These are phyloP conservation scores for Tylopilus balloui DNA, from an alignment of 768 basidiomycete genomes.

Conservation along the genomic window DNA sequence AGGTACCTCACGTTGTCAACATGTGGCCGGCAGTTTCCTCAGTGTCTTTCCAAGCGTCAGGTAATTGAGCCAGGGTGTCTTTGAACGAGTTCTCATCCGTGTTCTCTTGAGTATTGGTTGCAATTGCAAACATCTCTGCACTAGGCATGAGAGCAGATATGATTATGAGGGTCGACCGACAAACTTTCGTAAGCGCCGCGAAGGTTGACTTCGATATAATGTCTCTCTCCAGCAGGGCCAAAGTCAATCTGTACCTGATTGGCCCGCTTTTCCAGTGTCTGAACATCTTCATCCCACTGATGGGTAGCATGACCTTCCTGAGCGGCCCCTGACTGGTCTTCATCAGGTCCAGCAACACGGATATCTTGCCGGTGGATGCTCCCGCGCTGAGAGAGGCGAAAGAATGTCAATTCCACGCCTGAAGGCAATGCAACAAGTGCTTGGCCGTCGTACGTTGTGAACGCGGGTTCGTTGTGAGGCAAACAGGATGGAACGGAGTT, in stretches of 20 bases:
- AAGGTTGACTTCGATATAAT: conserved; percentile 47
- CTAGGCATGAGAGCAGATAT: conserved; percentile 11
- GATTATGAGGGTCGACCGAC: conserved; percentile 10
- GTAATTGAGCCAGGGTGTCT: conserved; percentile 49
- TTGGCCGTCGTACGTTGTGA: conserved; percentile 31
- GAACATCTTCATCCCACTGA: conserved; percentile 40
- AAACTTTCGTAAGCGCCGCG: conserved; percentile 53
- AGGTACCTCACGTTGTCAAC: conserved; percentile 51
- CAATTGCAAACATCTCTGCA: conserved; percentile 40
- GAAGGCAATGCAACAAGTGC: conserved; percentile 30
- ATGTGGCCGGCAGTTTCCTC: conserved; percentile 48
- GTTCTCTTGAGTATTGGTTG: conserved; percentile 29
- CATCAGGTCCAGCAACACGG: conserved; percentile 10
- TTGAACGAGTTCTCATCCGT: conserved; percentile 38
- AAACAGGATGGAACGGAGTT: conserved; percentile 40
- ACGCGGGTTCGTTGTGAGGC: conserved; percentile 24
- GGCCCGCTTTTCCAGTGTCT: conserved; percentile 32
- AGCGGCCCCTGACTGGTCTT: conserved; percentile 7
- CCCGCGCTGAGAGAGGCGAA: conserved; percentile 48
- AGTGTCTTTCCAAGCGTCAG: conserved; percentile 51
- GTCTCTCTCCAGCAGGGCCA: conserved; percentile 44
- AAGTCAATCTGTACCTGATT: conserved; percentile 31
- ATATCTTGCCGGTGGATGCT: conserved; percentile 44
- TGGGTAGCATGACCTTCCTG: conserved; percentile 13
- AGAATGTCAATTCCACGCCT: conserved; percentile 32